A percentile compares a stretch with the other conserved stretches of the same genome.
Evolutionary conservation across 2,329 filamentous ascomycete genomes (phyloP).

Genomic region (Colletotrichum musae): DNA sequence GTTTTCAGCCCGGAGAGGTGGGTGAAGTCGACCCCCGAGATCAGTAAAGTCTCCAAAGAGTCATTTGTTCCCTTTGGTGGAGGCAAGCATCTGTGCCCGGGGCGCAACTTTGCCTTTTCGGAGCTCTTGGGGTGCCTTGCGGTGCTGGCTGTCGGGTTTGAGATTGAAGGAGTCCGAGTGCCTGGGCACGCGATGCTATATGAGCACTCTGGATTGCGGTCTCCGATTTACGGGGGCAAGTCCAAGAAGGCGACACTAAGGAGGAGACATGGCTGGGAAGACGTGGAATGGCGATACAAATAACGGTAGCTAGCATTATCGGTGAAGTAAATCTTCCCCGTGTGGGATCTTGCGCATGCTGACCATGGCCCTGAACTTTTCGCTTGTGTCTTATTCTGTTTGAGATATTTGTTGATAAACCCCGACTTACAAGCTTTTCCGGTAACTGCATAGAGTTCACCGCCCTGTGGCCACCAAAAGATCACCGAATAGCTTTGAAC

Average conservation of each 20-base stretch:
- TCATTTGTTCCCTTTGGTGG: constrained; percentile 51
- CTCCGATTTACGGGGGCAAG: constrained; percentile 36
- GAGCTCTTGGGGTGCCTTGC: constrained; percentile 48
- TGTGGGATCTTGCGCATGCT: too few relatives aligned
- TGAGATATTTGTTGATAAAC: too few relatives aligned
- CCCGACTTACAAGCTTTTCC: too few relatives aligned
- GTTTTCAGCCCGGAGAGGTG: constrained; percentile 48
- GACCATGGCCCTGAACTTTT: too few relatives aligned
- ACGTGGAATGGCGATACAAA: constrained; percentile 45
- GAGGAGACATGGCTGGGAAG: constrained; percentile 46
- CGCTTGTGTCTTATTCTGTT: too few relatives aligned
- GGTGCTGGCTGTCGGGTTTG: constrained; percentile 45
- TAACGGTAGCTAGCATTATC: neutral
- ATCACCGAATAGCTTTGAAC: too few relatives aligned
- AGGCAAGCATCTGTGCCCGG: constrained; percentile 52
- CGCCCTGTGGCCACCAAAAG: too few relatives aligned
- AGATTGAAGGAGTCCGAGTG: constrained; percentile 44
- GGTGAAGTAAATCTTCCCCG: too few relatives aligned
- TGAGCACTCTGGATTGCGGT: constrained; percentile 29
- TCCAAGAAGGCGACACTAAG: constrained; percentile 35
- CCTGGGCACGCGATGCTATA: constrained; percentile 40
- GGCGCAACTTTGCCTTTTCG: constrained; percentile 50
- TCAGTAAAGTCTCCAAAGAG: constrained; percentile 43
- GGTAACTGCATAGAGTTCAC: too few relatives aligned
- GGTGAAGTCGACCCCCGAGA: constrained; percentile 32